These are phyloP conservation scores for Limnanthes douglasii DNA, from an alignment of 345 rosid species.

Conservation along the genomic window DNA sequence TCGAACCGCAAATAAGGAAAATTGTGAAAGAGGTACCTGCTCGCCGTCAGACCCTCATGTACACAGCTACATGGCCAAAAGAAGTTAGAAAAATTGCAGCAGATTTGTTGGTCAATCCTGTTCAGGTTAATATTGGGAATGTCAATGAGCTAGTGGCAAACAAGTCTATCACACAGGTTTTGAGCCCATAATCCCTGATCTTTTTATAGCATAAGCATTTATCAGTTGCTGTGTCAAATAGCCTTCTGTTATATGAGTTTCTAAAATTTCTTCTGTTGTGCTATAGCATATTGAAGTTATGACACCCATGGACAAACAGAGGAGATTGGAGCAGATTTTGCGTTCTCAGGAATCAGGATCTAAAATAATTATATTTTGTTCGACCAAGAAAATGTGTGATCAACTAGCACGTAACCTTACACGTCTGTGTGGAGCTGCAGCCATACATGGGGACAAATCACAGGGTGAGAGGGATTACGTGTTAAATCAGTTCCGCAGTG, in stretches of 20 bases:
- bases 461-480: constrained; percentile 78
- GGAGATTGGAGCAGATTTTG: constrained; percentile 81
- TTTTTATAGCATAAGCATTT: not conserved
- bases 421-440: constrained; percentile 77
- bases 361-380: constrained; percentile 68
- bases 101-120: constrained; percentile 82
- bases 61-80: constrained; percentile 96
- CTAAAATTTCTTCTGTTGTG: constrained; percentile 2
- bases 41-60: constrained; percentile 96
- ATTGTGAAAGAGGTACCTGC: constrained; percentile 89
- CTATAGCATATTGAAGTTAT: constrained; percentile 65
- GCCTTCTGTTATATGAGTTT: not conserved
- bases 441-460: constrained; percentile 86
- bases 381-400: constrained; percentile 89
- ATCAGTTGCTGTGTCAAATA: constrained; percentile 2
- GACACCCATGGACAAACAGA: constrained; percentile 76
- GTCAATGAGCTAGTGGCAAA: constrained; percentile 97
- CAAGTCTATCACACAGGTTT: constrained; percentile 95
- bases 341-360: constrained; percentile 83
- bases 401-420: constrained; percentile 63
- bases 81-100: constrained; percentile 98
- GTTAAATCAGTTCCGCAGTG: constrained; percentile 59
- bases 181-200: no score
- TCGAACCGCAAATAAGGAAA: constrained; percentile 94
- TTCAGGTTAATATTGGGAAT: constrained; percentile 93